These are phyloP conservation scores for Hemerocallis citrina DNA, from an alignment of 106 monocot genomes.

Conservation along the genomic window DNA sequence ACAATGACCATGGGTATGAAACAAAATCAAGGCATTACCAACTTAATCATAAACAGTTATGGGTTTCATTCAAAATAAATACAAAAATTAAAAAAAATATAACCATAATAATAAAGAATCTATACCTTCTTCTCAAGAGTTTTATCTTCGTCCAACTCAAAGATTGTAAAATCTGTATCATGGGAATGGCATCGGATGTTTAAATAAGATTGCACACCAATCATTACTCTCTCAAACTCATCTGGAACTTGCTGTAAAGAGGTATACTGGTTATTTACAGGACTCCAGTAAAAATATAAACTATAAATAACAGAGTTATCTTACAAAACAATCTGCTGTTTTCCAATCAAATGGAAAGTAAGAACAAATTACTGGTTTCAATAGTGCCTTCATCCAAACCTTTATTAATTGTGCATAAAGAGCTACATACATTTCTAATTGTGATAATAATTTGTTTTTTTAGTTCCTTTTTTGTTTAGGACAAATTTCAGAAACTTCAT, in stretches of 20 bases:
- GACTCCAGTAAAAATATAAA: too few species aligned
- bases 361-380: not conserved
- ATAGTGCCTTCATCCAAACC: not conserved
- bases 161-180: slow-evolving; percentile 41
- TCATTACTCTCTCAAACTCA: slow-evolving; percentile 78
- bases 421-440: too few species aligned
- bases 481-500: too few species aligned
- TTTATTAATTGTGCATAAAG: not conserved
- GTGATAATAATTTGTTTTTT: too few species aligned
- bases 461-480: too few species aligned
- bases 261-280: not conserved
- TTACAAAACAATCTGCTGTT: not conserved
- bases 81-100: not conserved
- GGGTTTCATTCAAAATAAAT: not conserved
- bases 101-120: not conserved
- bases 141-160: slow-evolving; percentile 44
- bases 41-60: not conserved
- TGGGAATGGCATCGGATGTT: slow-evolving; percentile 51
- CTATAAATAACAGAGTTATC: not conserved
- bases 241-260: slow-evolving; percentile 90
- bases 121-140: slow-evolving; percentile 53
- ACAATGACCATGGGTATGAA: not conserved
- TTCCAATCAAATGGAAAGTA: not conserved
- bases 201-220: slow-evolving; percentile 81
- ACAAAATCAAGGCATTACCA: not conserved